phyloP scores from a whole-genome alignment of 2,329 filamentous ascomycete species.

The Colletotrichum sp. region DNA sequence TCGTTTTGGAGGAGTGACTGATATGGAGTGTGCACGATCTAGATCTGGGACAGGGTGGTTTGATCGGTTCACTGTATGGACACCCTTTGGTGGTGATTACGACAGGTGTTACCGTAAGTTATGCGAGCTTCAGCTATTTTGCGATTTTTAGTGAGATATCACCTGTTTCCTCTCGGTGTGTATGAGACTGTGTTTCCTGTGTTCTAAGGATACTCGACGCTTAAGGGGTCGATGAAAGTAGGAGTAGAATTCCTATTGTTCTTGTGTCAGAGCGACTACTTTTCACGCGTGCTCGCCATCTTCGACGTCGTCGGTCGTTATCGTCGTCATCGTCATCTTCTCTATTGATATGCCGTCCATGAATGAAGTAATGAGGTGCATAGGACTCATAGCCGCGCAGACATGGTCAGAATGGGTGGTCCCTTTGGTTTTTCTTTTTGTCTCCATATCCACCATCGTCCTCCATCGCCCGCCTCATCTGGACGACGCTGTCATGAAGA shows the following conservation, averaged over 20 bases:
- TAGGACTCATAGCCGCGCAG: no score
- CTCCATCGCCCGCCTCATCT: not conserved
- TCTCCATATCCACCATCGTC: not conserved
- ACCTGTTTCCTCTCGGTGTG: not conserved
- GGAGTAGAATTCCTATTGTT: not conserved
- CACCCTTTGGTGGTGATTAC: not conserved
- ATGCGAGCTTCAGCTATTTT: not conserved
- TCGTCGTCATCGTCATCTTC: not conserved
- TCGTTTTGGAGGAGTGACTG: not conserved
- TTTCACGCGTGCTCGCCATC: not conserved
- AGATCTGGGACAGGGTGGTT: not conserved
- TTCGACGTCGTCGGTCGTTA: not conserved
- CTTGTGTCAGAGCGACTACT: not conserved
- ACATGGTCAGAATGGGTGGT: no score
- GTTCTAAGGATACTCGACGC: not conserved
- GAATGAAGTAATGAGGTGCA: no score
- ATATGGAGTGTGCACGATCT: not conserved
- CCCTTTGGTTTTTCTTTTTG: not conserved
- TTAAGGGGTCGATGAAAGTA: fast-evolving
- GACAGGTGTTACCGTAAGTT: fast-evolving
- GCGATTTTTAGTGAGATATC: not conserved
- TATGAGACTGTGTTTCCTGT: not conserved
- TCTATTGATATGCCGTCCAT: not conserved
- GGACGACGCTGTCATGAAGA: not conserved
- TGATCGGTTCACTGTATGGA: not conserved